phyloP scores from a whole-genome alignment of 2,329 filamentous ascomycete genomes.

The Teratosphaeriaceae sp. region DNA sequence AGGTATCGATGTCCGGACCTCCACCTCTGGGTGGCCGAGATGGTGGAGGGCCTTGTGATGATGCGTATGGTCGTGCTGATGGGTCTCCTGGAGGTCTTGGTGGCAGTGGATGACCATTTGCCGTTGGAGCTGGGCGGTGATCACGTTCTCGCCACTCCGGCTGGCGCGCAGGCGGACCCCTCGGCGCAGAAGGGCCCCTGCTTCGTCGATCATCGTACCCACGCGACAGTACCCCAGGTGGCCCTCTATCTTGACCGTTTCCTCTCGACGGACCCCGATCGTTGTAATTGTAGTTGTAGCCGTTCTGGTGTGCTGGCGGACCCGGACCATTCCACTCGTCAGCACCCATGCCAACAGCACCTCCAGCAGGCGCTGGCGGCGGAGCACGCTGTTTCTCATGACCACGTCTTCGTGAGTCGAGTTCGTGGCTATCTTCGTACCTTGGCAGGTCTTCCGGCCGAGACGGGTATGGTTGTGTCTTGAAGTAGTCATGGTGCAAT shows the following conservation, averaged over 20 bases:
- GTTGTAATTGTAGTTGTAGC: too few relatives aligned
- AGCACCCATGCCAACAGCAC: conserved; percentile 70
- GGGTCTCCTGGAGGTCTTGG: conserved; percentile 17
- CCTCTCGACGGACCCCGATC: conserved; percentile 17
- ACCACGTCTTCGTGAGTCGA: conserved; percentile 80
- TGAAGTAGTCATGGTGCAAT: conserved; percentile 87
- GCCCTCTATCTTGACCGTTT: conserved; percentile 32
- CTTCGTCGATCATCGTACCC: conserved; percentile 22
- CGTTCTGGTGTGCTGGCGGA: conserved; percentile 19
- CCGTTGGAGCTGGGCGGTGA: conserved; percentile 10
- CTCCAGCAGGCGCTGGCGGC: conserved; percentile 86
- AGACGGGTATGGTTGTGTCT: conserved; percentile 67
- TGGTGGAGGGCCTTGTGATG: conserved; percentile 12
- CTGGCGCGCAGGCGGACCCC: conserved; percentile 10
- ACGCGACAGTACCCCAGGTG: conserved; percentile 23
- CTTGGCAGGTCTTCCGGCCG: conserved; percentile 78
- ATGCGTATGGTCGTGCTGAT: too few relatives aligned
- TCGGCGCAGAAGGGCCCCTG: conserved; percentile 13
- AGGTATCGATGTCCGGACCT: conserved; percentile 33
- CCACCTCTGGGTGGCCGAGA: conserved; percentile 21
- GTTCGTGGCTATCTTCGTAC: conserved; percentile 92
- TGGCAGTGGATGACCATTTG: conserved; percentile 25
- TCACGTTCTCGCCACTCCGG: conserved; percentile 21
- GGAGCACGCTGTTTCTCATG: conserved; percentile 77
- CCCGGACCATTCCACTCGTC: conserved; percentile 52